Base-by-base conservation (phyloP, 2,329 filamentous ascomycete species). In the Colletotrichum chlorophyti region DNA sequence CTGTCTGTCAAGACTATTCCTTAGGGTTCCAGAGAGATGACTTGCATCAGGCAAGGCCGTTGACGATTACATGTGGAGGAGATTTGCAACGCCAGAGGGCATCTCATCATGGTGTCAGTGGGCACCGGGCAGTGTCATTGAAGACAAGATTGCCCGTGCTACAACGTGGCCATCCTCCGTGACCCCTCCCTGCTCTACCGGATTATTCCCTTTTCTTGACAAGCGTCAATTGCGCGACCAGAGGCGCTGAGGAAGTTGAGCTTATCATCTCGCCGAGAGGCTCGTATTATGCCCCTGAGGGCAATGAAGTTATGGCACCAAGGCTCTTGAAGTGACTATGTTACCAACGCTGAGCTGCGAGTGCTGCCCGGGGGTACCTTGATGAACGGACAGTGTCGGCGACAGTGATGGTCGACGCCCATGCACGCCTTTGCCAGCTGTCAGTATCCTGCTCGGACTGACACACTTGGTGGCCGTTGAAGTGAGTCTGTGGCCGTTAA, bases 61-160 rank as follows among this genome's bases (percentile, higher is more conserved):
- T 53, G 53, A 41, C n/a, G 38, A 32, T 14, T 47, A 48, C 48
- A 40, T 21, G 31, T 21, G 49, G 15, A 46, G 31, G n/a, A 45
- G 41, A 5, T 31, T 47, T 31, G 41, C 34, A 23, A 46, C 53
- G 12, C 43, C 42, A 41, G 27, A 17, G 24, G 43, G 27, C 37
- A 11, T 21, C 38, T 32, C 9, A 21, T 19, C 17, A 21, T 23
- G 26, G 41, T 50, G 14, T 46, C 23, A 11, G 43, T 34, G 40
- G 34, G 45, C 24, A n/a, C 21, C 19, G 8, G 19, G 37, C 19
- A 37, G 29, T 17, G 29, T 24, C 29, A 29, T 45, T 26, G 34
- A 47, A 42, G 53, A n/a, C n/a, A n/a, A n/a, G n/a, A n/a, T n/a
- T n/a, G n/a, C 48, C 53, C 45, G 53, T 46, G 48, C 54, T 53